Conservation (phyloP, 495 filamentous ascomycete genomes). For the Penicillium egyptiacum region DNA sequence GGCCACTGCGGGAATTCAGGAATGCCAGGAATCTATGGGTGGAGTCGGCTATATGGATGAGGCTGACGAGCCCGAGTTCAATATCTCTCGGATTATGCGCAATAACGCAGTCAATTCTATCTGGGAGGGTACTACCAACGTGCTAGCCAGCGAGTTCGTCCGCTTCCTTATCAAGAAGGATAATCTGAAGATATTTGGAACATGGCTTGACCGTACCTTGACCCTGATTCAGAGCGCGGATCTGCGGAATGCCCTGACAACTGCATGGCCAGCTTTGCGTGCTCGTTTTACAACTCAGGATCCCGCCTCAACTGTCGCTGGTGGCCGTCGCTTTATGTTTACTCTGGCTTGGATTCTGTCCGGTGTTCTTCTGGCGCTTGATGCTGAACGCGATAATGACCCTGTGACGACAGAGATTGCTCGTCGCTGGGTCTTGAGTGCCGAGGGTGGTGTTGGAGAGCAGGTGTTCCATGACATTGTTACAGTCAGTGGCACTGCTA, state of each 20-base stretch:
- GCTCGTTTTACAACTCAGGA: slow-evolving; percentile 17
- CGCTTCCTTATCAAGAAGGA: slow-evolving; percentile 51
- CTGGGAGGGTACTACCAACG: slow-evolving; percentile 77
- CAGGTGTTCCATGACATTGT: slow-evolving; percentile 33
- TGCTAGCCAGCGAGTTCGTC: slow-evolving; percentile 62
- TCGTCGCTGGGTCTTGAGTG: slow-evolving; percentile 35
- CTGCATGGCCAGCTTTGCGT: slow-evolving; percentile 21
- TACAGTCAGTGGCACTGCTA: neutral
- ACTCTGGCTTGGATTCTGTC: slow-evolving; percentile 36
- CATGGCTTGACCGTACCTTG: slow-evolving; percentile 44
- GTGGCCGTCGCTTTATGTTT: slow-evolving; percentile 38
- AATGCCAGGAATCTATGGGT: slow-evolving; percentile 69
- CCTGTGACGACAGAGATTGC: slow-evolving; percentile 33
- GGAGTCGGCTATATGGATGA: slow-evolving; percentile 73
- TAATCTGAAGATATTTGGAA: slow-evolving; percentile 41
- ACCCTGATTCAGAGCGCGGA: slow-evolving; percentile 15
- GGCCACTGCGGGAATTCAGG: slow-evolving; percentile 54
- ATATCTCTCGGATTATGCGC: slow-evolving; percentile 63
- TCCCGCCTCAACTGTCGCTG: slow-evolving; percentile 26
- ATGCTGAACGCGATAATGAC: slow-evolving; percentile 36
- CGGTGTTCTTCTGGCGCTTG: slow-evolving; percentile 32
- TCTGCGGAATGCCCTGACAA: slow-evolving; percentile 16
- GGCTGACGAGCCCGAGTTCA: slow-evolving; percentile 51
- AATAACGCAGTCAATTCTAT: slow-evolving; percentile 66
- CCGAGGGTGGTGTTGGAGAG: slow-evolving; percentile 35